phyloP scores from a whole-genome alignment of 2,329 filamentous ascomycete species.

The Thielaviopsis populi region DNA sequence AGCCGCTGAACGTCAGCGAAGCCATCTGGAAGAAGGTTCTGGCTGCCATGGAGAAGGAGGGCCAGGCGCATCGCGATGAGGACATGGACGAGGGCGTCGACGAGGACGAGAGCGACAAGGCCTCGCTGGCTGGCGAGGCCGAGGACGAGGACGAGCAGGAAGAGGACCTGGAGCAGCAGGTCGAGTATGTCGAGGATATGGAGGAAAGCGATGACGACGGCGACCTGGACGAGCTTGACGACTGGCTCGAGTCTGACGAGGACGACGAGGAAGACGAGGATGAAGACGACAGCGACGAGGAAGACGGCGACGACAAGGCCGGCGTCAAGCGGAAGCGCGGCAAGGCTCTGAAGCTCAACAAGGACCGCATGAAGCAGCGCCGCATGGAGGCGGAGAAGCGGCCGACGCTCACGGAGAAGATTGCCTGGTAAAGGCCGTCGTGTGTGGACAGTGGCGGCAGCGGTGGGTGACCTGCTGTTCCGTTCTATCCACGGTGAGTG shows the following conservation, averaged over 20 bases:
- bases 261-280: constrained; percentile 43
- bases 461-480: background rate
- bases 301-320: constrained; percentile 41
- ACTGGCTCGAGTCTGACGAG: constrained; percentile 42
- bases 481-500: background rate
- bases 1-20: constrained; percentile 89
- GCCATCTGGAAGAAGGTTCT: constrained; percentile 96
- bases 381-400: constrained; percentile 49
- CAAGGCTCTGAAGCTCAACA: constrained; percentile 33
- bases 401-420: constrained; percentile 28
- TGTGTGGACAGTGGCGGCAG: background rate
- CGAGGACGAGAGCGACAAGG: constrained; percentile 50
- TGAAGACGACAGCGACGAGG: constrained; percentile 38
- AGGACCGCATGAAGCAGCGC: constrained; percentile 26
- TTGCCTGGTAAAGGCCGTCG: constrained; percentile 26
- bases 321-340: constrained; percentile 43
- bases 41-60: constrained; percentile 72
- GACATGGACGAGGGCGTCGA: constrained; percentile 75
- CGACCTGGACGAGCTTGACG: constrained; percentile 76
- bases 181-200: constrained; percentile 88
- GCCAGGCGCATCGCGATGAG: constrained; percentile 67
- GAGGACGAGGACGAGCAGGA: constrained; percentile 78
- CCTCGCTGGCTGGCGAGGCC: constrained; percentile 36
- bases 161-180: constrained; percentile 60
- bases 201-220: constrained; percentile 71